phyloP scores from a whole-genome alignment of 805 yeast species.

The Crinitomyces ghanaensis region DNA sequence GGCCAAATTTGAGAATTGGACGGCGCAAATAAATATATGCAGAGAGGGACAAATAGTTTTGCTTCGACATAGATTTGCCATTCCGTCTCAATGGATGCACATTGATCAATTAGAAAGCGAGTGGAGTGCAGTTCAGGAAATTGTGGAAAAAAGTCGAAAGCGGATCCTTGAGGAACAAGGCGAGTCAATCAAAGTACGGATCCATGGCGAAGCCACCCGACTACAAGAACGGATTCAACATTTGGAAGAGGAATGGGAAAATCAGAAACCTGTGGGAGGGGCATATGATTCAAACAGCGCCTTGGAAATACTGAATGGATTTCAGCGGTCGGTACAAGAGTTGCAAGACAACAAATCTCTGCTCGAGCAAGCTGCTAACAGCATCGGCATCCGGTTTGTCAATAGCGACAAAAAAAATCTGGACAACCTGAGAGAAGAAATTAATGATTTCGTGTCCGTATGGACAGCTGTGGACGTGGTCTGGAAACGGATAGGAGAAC shows the following conservation, averaged over 20 bases:
- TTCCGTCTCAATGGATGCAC: slow-evolving; percentile 45
- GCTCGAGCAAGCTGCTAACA: slow-evolving; percentile 26
- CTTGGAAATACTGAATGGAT: slow-evolving; percentile 16
- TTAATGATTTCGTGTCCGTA: slow-evolving; percentile 44
- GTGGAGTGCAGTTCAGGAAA: slow-evolving; percentile 30
- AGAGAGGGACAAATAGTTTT: slow-evolving; percentile 33
- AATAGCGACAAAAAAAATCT: slow-evolving; percentile 24
- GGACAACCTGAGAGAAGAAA: slow-evolving; percentile 33
- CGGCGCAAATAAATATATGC: slow-evolving; percentile 15
- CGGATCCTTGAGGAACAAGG: slow-evolving; percentile 31
- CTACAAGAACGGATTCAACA: slow-evolving; percentile 25
- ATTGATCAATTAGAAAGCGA: slow-evolving; percentile 52
- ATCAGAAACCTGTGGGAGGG: slow-evolving; percentile 22
- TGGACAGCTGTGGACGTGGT: slow-evolving; percentile 52
- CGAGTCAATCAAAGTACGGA: slow-evolving; percentile 32
- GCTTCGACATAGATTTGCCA: slow-evolving; percentile 33
- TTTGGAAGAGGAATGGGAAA: slow-evolving; percentile 37
- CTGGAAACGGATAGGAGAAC: slow-evolving; percentile 34
- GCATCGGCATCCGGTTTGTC: slow-evolving; percentile 28
- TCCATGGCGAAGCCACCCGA: slow-evolving; percentile 32
- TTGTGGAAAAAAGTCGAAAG: slow-evolving; percentile 28
- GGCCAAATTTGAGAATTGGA: slow-evolving; percentile 18
- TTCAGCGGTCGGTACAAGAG: slow-evolving; percentile 16
- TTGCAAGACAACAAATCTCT: slow-evolving; percentile 13
- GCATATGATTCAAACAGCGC: slow-evolving; percentile 21